Percentiles rank a stretch among this genome's conserved stretches.
Conservation (phyloP, 331 rosid genomes). For the Pyracantha coccinea region DNA sequence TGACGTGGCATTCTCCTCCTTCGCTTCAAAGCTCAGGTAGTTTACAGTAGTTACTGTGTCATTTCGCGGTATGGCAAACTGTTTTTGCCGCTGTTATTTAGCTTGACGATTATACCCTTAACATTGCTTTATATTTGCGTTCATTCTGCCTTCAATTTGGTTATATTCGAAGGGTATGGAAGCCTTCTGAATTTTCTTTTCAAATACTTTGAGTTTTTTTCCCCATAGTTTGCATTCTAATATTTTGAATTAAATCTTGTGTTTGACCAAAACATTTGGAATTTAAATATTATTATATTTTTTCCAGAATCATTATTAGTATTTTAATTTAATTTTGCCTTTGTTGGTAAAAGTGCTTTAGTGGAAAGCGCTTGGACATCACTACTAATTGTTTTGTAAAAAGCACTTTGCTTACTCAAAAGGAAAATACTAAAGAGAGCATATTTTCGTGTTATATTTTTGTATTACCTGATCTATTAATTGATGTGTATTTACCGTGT, state of each 20-base stretch:
- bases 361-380: too few relatives aligned
- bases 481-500: too few relatives aligned
- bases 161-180: background rate
- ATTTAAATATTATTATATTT: too few relatives aligned
- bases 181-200: background rate
- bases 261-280: too few relatives aligned
- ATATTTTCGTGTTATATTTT: too few relatives aligned
- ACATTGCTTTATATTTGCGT: background rate
- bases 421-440: too few relatives aligned
- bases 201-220: background rate
- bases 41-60: background rate
- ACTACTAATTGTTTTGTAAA: too few relatives aligned
- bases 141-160: background rate
- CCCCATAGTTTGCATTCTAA: background rate
- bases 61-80: background rate
- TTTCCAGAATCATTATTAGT: background rate
- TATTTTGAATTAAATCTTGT: background rate
- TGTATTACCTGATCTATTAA: too few relatives aligned
- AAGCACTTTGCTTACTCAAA: too few relatives aligned
- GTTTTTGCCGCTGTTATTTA: background rate
- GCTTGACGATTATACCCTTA: conserved; percentile 33
- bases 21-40: conserved; percentile 79
- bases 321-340: too few relatives aligned
- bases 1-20: conserved; percentile 57
- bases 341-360: too few relatives aligned